Percentiles rank a stretch among this genome's conserved stretches.
Evolutionary conservation across 2,329 filamentous ascomycete genomes (phyloP).

Genomic region (Aspergillus ruber): DNA sequence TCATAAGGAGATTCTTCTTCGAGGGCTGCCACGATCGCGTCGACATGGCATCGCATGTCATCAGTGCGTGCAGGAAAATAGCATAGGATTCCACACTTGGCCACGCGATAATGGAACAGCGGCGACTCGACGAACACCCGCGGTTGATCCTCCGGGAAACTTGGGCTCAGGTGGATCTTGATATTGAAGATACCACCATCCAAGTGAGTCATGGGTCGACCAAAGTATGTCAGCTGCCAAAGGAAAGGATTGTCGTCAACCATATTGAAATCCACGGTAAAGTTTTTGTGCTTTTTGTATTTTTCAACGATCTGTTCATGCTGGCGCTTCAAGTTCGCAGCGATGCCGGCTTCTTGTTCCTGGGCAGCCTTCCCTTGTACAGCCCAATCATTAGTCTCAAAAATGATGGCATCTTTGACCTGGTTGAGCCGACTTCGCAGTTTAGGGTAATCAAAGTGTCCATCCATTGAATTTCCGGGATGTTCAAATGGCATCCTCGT

Average conservation of each 20-base stretch:
- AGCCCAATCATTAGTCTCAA: slow-evolving; percentile 68
- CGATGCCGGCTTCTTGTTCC: slow-evolving; percentile 64
- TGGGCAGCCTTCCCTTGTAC: slow-evolving; percentile 58
- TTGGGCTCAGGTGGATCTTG: slow-evolving; percentile 69
- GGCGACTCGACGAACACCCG: slow-evolving; percentile 72
- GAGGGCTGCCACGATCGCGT: slow-evolving; percentile 72
- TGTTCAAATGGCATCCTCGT: slow-evolving; percentile 83
- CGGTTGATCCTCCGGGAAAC: slow-evolving; percentile 83
- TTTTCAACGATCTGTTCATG: slow-evolving; percentile 73
- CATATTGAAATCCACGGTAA: slow-evolving; percentile 68
- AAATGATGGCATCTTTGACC: slow-evolving; percentile 64
- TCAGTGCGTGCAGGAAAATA: slow-evolving; percentile 68
- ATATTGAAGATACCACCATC: slow-evolving; percentile 87
- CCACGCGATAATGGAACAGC: slow-evolving; percentile 83
- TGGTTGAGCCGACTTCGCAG: slow-evolving; percentile 62
- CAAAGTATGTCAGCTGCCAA: slow-evolving; percentile 85
- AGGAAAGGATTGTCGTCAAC: slow-evolving; percentile 80
- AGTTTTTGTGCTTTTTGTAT: slow-evolving; percentile 63
- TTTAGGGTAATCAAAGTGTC: slow-evolving; percentile 72
- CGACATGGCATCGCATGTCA: slow-evolving; percentile 75
- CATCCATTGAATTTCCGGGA: slow-evolving; percentile 71
- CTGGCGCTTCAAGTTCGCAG: slow-evolving; percentile 75
- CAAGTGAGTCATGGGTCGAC: slow-evolving; percentile 83
- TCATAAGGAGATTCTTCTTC: slow-evolving; percentile 92
- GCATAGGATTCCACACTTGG: slow-evolving; percentile 71